These are phyloP conservation scores for Scenedesmus sp. DNA, from an alignment of 163 green algal species.

Conservation along the genomic window DNA sequence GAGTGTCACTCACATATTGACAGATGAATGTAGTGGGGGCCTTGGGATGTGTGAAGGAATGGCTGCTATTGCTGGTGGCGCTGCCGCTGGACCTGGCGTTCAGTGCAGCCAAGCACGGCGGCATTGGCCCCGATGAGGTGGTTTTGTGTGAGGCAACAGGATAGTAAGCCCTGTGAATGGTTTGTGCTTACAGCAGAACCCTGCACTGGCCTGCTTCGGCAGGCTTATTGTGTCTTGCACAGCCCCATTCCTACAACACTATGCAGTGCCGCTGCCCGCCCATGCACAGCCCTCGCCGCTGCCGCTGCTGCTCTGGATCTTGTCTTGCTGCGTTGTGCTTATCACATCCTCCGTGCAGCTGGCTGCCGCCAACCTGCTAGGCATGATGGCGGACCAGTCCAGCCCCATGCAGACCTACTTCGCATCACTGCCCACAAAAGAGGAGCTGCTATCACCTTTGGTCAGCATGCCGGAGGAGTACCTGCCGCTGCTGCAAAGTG, in stretches of 20 bases:
- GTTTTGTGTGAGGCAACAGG: too few species aligned
- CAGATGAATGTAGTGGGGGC: too few species aligned
- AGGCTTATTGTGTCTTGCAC: too few species aligned
- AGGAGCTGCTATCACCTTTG: slow-evolving; percentile 7
- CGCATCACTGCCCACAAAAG: not conserved
- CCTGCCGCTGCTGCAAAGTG: not conserved
- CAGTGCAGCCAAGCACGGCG: not conserved
- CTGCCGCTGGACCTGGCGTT: not conserved
- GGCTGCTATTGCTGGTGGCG: not conserved
- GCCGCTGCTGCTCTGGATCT: not conserved
- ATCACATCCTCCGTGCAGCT: not conserved
- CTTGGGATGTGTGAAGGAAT: too few species aligned
- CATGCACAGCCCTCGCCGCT: too few species aligned
- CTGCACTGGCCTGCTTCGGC: too few species aligned
- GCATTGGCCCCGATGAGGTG: not conserved
- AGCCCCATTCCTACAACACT: too few species aligned
- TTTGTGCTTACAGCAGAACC: too few species aligned
- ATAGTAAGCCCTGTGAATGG: too few species aligned
- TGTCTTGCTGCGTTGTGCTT: not conserved
- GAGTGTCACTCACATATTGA: too few species aligned
- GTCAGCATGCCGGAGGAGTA: slow-evolving; percentile 17
- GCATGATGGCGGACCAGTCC: not conserved
- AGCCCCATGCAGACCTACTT: slow-evolving; percentile 21
- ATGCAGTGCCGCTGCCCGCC: too few species aligned
- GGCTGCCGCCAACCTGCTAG: slow-evolving; percentile 23